Conservation (phyloP, 2,329 filamentous ascomycete genomes). For the Diaporthe sp. region DNA sequence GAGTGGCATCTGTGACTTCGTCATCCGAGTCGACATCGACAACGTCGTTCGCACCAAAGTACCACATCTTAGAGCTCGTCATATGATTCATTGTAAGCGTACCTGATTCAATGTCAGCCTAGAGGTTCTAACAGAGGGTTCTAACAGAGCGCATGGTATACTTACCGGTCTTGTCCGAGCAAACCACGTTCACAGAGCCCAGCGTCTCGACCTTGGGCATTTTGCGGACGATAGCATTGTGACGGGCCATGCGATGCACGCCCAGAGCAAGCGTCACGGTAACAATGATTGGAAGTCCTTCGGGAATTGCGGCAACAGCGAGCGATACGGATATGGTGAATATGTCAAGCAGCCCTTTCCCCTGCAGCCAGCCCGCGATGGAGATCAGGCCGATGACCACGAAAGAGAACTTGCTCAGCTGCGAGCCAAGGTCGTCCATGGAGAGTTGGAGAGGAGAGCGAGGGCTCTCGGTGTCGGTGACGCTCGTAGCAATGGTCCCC, state of each 20-base stretch:
- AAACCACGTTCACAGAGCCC: slow-evolving; percentile 99
- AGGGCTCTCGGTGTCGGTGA: slow-evolving; percentile 95
- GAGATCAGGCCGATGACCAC: slow-evolving; percentile 94
- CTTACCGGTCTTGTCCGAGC: slow-evolving; percentile 93
- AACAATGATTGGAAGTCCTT: slow-evolving; percentile 97
- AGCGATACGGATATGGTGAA: slow-evolving; percentile 98
- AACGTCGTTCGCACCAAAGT: slow-evolving; percentile 76
- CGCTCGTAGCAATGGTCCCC: slow-evolving; percentile 92
- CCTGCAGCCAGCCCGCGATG: slow-evolving; percentile 88
- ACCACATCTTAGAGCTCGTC: slow-evolving; percentile 97
- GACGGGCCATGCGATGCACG: slow-evolving; percentile 94
- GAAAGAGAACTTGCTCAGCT: slow-evolving; percentile 97
- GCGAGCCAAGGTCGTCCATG: slow-evolving; percentile 97
- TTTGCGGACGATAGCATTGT: slow-evolving; percentile 93
- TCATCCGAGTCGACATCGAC: slow-evolving; percentile 68
- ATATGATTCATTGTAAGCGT: slow-evolving; percentile 98
- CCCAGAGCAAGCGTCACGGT: slow-evolving; percentile 96
- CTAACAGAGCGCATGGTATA: neutral
- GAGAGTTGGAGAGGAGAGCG: slow-evolving; percentile 93
- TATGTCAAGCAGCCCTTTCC: slow-evolving; percentile 90
- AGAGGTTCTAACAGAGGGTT: neutral
- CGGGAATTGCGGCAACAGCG: slow-evolving; percentile 94
- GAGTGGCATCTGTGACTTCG: slow-evolving; percentile 66
- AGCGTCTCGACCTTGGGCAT: slow-evolving; percentile 98
- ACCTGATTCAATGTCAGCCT: slow-evolving; percentile 59